Evolutionary conservation across 2,329 filamentous ascomycete genomes (phyloP).

Genomic region (Cadophora sp.): DNA sequence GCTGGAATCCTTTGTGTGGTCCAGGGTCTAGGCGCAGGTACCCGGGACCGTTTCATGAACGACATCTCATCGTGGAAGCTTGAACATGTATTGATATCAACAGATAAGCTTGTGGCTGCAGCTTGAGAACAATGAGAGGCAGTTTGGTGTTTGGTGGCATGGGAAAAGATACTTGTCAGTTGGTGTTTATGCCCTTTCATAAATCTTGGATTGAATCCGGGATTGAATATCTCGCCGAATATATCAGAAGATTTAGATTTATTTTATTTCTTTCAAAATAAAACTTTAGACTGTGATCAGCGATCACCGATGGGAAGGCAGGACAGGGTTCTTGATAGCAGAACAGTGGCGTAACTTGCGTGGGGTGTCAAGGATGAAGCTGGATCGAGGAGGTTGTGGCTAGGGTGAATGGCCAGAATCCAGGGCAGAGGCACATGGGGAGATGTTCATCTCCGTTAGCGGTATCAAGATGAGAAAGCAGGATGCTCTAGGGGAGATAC

Average conservation of each 20-base stretch:
- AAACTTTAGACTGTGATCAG: too few relatives aligned
- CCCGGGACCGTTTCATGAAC: constrained; percentile 24
- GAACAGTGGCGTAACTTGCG: constrained; percentile 19
- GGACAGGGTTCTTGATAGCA: constrained; percentile 26
- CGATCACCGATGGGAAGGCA: neutral
- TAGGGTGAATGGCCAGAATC: neutral
- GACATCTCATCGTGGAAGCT: constrained; percentile 24
- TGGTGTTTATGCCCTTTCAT: too few relatives aligned
- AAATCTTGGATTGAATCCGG: neutral
- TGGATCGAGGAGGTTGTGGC: constrained; percentile 29
- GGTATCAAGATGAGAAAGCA: too few relatives aligned
- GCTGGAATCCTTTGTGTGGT: constrained; percentile 15
- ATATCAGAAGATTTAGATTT: too few relatives aligned
- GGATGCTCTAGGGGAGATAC: too few relatives aligned
- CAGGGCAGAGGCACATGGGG: too few relatives aligned
- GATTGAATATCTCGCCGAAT: neutral
- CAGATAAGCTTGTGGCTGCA: neutral
- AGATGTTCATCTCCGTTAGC: too few relatives aligned
- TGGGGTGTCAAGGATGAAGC: constrained; percentile 20
- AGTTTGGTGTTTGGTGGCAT: too few relatives aligned
- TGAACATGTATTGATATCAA: constrained; percentile 15
- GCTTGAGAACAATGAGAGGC: too few relatives aligned
- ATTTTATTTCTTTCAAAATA: too few relatives aligned
- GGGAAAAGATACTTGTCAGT: neutral
- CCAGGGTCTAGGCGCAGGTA: constrained; percentile 31